Base-by-base conservation (phyloP, 805 yeast species). In the Lachancea nothofagi region DNA sequence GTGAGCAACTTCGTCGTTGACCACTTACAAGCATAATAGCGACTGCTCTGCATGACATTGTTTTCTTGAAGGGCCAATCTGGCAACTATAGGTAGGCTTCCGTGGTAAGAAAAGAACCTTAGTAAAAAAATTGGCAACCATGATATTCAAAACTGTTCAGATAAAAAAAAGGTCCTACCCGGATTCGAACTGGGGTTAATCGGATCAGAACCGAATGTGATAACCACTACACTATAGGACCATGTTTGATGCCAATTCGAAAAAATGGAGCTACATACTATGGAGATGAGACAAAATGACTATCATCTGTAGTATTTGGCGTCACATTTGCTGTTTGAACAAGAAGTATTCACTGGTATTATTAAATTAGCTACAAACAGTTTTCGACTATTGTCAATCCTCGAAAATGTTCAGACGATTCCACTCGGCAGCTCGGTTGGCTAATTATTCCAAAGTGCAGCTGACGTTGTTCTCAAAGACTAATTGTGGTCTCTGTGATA, bases 181-280 rank as follows among this genome's bases (percentile, higher is more conserved):
- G 83, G 85, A 77, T 76, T 78, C 85, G 85, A 78, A 78, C 84
- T 75, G 83, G 83, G 82, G 85, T 78, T 76, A 73, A 61, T 62
- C 74, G 76, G 75, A 70, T 71, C 76, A 71, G 69, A 71, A 71
- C 76, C 76, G 74, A 70, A 66, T 60, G 76, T 71, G 76, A 71
- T 71, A 68, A 71, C 76, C 76, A 70, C 75, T 71, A 71, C 76
- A 71, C 76, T 70, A 71, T 70, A 69, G 69, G 69, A 71, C 74
- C 75, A 17, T 15, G n/a, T n/a, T n/a, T n/a, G n/a, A n/a, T n/a
- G n/a, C n/a, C n/a, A n/a, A n/a, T n/a, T n/a, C n/a, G n/a, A n/a
- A n/a, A n/a, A n/a, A n/a, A n/a, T n/a, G n/a, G n/a, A n/a, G n/a
- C n/a, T n/a, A n/a, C n/a, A n/a, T n/a, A n/a, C n/a, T n/a, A n/a